Conservation (phyloP, 805 yeast species). For the Zygosaccharomyces bailii region DNA sequence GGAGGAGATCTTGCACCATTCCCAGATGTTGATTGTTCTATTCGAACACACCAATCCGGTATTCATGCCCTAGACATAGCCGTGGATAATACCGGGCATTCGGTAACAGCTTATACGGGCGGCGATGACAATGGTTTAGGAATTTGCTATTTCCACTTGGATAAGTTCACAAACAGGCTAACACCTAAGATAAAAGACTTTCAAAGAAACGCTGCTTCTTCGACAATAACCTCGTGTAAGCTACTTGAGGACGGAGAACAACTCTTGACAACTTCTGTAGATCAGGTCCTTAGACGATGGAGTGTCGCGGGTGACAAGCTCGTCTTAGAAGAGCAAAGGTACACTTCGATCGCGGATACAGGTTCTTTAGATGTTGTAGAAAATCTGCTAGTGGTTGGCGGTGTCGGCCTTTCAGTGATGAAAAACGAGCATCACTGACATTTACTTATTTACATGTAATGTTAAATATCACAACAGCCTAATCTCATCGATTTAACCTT, state of each 20-base stretch:
- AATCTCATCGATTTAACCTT: constrained; percentile 45
- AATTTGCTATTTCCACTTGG: constrained; percentile 38
- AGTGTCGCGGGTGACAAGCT: constrained; percentile 30
- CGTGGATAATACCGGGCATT: constrained; percentile 9
- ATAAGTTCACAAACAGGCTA: constrained; percentile 16
- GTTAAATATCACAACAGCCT: constrained; percentile 3
- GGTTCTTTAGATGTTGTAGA: constrained; percentile 57
- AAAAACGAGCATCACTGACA: constrained; percentile 5
- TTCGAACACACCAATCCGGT: constrained; percentile 79
- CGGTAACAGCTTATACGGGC: constrained; percentile 57
- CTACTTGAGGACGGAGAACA: constrained; percentile 29
- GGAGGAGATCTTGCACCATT: constrained; percentile 1
- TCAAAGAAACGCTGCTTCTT: constrained; percentile 66
- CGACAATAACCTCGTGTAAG: constrained; percentile 73
- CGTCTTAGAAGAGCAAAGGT: constrained; percentile 40
- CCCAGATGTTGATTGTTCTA: constrained; percentile 31
- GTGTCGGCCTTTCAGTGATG: constrained; percentile 70
- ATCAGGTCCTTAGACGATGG: constrained; percentile 77
- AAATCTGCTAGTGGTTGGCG: constrained; percentile 55
- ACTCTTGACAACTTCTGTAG: constrained; percentile 70
- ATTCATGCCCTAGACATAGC: constrained; percentile 56
- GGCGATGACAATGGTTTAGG: constrained; percentile 88
- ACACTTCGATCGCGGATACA: constrained; percentile 88
- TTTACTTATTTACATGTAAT: constrained; percentile 11
- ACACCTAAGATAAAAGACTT: constrained; percentile 34